phyloP scores from a whole-genome alignment of 345 rosid species.

The Adansonia digitata region DNA sequence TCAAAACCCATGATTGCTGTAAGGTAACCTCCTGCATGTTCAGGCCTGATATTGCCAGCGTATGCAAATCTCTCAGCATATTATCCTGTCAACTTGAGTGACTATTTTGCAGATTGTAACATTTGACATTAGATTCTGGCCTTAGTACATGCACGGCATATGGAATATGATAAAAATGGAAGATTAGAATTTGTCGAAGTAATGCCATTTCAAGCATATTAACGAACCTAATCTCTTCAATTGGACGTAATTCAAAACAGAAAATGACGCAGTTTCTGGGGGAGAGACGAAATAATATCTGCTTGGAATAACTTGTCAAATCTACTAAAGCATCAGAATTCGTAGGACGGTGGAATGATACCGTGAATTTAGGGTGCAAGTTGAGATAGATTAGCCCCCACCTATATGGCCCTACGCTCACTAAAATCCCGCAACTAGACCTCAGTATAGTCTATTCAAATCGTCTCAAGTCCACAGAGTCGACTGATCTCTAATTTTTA shows the following conservation, averaged over 20 bases:
- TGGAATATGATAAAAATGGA: background rate
- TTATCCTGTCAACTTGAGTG: background rate
- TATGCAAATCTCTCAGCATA: background rate
- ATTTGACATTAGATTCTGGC: background rate
- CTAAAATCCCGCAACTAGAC: conserved; percentile 32
- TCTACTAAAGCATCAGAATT: conserved; percentile 32
- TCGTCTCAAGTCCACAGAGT: conserved; percentile 9
- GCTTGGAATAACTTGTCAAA: conserved; percentile 29
- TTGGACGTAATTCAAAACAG: conserved; percentile 5
- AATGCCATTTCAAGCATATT: conserved; percentile 1
- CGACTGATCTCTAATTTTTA: background rate
- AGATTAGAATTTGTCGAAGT: background rate
- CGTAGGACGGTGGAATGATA: conserved; percentile 36
- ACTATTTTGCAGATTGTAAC: background rate
- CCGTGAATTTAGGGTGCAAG: conserved; percentile 41
- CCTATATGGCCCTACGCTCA: conserved; percentile 23
- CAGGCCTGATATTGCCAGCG: background rate
- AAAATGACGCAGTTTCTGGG: conserved; percentile 13
- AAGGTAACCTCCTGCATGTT: background rate
- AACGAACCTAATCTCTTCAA: background rate
- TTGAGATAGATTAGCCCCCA: conserved; percentile 38
- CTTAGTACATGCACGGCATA: background rate
- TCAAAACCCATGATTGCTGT: background rate
- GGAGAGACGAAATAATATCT: conserved; percentile 23
- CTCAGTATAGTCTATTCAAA: conserved; percentile 25